These are phyloP conservation scores for Ambispora gerdemannii DNA, from an alignment of 192 early-diverging fungal genomes.

Conservation along the genomic window DNA sequence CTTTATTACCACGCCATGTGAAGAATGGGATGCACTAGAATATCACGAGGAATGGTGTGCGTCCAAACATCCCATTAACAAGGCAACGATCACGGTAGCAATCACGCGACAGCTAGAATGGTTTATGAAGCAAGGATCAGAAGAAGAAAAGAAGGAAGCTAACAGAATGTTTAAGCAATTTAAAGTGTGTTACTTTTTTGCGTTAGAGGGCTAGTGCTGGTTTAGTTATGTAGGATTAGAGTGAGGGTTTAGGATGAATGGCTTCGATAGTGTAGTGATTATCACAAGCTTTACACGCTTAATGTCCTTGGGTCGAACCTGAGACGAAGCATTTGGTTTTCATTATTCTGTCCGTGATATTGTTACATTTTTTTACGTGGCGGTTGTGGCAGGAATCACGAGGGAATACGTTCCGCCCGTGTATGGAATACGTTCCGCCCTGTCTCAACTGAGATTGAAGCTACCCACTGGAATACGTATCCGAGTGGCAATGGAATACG, in stretches of 20 bases:
- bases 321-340: constrained; percentile 16
- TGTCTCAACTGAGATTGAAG: constrained; percentile 25
- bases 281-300: constrained; percentile 26
- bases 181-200: constrained; percentile 15
- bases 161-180: constrained; percentile 20
- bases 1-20: constrained; percentile 12
- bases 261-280: constrained; percentile 19
- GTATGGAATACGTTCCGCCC: constrained; percentile 18
- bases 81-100: constrained; percentile 18
- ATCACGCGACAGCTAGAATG: constrained; percentile 26
- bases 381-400: constrained; percentile 24
- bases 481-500: constrained; percentile 22
- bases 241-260: neutral
- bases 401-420: constrained; percentile 21
- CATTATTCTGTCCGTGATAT: too few species aligned
- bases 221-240: constrained; percentile 20
- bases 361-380: neutral
- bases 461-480: constrained; percentile 23
- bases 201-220: neutral
- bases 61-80: constrained; percentile 21
- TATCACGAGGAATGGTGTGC: constrained; percentile 24
- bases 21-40: constrained; percentile 17
- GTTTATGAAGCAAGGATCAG: constrained; percentile 16
- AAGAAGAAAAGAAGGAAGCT: constrained; percentile 27
- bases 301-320: constrained; percentile 25